Percentiles rank a stretch among this genome's conserved stretches.
phyloP scores from a whole-genome alignment of 768 basidiomycete genomes.

The Rhizopogon rudus region DNA sequence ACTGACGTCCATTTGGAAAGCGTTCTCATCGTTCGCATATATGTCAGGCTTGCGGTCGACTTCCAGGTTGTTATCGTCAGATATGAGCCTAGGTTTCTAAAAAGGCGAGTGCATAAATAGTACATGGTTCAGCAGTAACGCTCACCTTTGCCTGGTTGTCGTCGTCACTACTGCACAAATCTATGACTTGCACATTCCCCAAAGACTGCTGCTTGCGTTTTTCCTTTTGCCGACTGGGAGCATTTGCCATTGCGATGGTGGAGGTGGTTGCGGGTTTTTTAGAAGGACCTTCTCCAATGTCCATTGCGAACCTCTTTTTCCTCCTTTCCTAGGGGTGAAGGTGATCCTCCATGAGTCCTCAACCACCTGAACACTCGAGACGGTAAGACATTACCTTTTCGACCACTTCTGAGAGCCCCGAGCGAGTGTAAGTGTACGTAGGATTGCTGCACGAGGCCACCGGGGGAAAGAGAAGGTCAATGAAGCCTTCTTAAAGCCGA shows the following conservation, averaged over 20 bases:
- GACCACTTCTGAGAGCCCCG: not conserved
- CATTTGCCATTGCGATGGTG: conserved; percentile 11
- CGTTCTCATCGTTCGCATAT: not conserved
- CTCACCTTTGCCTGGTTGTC: conserved; percentile 20
- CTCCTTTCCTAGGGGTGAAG: conserved; percentile 20
- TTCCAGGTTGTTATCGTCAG: not conserved
- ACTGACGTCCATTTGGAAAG: not conserved
- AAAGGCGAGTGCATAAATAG: not conserved
- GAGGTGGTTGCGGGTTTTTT: conserved; percentile 19
- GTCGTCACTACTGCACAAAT: conserved; percentile 26
- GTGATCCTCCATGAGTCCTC: not conserved
- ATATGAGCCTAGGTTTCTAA: conserved; percentile 17
- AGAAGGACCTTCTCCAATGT: conserved; percentile 4
- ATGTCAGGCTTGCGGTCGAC: not conserved
- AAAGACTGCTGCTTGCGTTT: conserved; percentile 18
- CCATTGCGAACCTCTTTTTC: conserved; percentile 7
- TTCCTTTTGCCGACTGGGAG: conserved; percentile 5
- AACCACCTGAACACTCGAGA: conserved; percentile 16
- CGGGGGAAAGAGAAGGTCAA: not conserved
- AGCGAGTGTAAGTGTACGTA: not conserved
- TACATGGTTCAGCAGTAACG: not conserved
- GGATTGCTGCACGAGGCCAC: not conserved
- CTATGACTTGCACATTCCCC: conserved; percentile 15
- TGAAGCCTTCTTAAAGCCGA: not conserved
- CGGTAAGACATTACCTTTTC: conserved; percentile 18